Conservation (phyloP, 306 rosid species). For the Biancaea sappan region DNA sequence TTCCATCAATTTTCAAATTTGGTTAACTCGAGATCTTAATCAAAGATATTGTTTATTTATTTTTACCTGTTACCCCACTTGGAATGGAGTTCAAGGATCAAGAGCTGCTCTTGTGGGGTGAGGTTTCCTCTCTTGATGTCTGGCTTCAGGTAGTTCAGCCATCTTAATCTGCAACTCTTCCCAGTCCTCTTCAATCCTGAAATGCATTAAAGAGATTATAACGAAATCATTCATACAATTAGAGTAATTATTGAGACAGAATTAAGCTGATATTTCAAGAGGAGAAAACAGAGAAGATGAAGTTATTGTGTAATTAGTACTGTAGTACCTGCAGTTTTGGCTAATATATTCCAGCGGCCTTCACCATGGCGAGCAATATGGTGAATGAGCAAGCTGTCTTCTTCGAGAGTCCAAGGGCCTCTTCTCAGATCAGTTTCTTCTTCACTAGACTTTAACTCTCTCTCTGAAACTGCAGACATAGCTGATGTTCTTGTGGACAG, state of each 20-base stretch:
- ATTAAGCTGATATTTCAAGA: neutral
- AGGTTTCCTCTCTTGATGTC: slow-evolving; percentile 95
- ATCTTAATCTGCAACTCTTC: slow-evolving; percentile 92
- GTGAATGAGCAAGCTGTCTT: slow-evolving; percentile 81
- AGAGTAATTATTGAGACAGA: too few species aligned
- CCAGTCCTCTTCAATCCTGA: slow-evolving; percentile 96
- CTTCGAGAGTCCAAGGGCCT: slow-evolving; percentile 99
- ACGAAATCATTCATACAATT: neutral
- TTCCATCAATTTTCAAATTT: neutral
- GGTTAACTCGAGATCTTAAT: too few species aligned
- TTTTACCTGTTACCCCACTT: slow-evolving; percentile 88
- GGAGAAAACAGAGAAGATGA: slow-evolving; percentile 15
- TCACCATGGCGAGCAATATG: slow-evolving; percentile 83
- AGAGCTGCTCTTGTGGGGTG: slow-evolving; percentile 83
- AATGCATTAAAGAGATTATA: neutral
- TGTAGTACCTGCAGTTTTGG: slow-evolving; percentile 77
- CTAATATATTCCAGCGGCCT: slow-evolving; percentile 92
- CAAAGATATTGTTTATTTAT: too few species aligned
- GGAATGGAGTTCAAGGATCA: slow-evolving; percentile 95
- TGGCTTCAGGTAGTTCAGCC: slow-evolving; percentile 94
- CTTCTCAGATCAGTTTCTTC: slow-evolving; percentile 65
- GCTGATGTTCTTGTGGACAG: slow-evolving; percentile 18
- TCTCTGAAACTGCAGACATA: slow-evolving; percentile 56
- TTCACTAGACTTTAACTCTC: slow-evolving; percentile 44
- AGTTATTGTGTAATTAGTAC: slow-evolving; percentile 2